Conservation (phyloP, 495 filamentous ascomycete species). For the Aspergillus cavernicola region DNA sequence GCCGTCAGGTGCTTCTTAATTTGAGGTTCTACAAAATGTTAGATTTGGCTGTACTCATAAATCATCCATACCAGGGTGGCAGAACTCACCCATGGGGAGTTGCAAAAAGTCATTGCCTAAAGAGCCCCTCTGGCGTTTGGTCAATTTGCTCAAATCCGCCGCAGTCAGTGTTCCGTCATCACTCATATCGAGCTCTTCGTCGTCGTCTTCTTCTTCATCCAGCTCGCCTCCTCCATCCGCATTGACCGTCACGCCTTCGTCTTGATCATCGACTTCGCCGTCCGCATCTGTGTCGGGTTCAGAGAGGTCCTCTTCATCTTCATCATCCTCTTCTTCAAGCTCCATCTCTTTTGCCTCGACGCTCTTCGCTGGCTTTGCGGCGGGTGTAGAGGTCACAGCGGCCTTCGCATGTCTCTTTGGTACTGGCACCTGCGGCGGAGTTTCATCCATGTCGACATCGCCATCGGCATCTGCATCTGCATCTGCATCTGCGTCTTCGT, state of each 20-base stretch:
- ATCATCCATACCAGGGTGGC: background rate
- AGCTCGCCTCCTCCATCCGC: slow-evolving; percentile 43
- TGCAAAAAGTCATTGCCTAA: slow-evolving; percentile 73
- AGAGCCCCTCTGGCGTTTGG: slow-evolving; percentile 77
- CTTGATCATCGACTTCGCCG: slow-evolving; percentile 47
- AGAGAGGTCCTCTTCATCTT: slow-evolving; percentile 55
- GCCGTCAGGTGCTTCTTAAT: slow-evolving; percentile 89
- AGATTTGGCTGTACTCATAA: slow-evolving; percentile 1
- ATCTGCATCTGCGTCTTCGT: slow-evolving; percentile 50
- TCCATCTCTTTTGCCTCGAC: slow-evolving; percentile 62
- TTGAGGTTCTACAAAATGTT: slow-evolving; percentile 68
- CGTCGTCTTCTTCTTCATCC: slow-evolving; percentile 57
- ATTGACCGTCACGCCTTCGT: slow-evolving; percentile 41
- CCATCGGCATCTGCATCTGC: slow-evolving; percentile 54
- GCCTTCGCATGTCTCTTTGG: slow-evolving; percentile 30
- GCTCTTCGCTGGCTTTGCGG: slow-evolving; percentile 39
- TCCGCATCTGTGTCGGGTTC: slow-evolving; percentile 50
- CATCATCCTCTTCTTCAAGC: slow-evolving; percentile 46
- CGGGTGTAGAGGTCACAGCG: slow-evolving; percentile 25
- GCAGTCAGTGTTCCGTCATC: slow-evolving; percentile 47
- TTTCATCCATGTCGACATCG: slow-evolving; percentile 56
- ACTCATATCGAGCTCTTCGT: slow-evolving; percentile 65
- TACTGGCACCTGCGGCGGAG: slow-evolving; percentile 38
- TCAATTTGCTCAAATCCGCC: slow-evolving; percentile 72
- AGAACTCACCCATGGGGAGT: slow-evolving; percentile 69